These are phyloP conservation scores for Nakazawaea peltata DNA, from an alignment of 805 yeast genomes.

Conservation along the genomic window DNA sequence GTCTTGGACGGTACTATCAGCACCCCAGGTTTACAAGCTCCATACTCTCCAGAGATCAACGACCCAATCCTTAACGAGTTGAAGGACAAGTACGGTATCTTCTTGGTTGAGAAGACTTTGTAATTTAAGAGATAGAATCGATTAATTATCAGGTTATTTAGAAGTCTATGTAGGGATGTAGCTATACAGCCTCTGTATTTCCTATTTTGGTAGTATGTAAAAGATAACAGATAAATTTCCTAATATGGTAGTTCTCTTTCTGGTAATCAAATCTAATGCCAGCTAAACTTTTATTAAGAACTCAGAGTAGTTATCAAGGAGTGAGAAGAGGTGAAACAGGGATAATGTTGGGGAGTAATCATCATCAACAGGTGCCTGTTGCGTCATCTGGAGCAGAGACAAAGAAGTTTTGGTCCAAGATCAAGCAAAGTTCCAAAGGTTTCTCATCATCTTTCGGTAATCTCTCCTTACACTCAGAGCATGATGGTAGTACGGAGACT, in stretches of 20 bases:
- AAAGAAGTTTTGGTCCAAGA: slow-evolving; percentile 12
- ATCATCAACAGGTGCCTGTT: too few relatives aligned
- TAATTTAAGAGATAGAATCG: slow-evolving; percentile 13
- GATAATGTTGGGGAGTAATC: too few relatives aligned
- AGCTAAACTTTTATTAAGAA: too few relatives aligned
- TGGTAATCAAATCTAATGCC: too few relatives aligned
- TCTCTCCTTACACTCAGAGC: slow-evolving; percentile 23
- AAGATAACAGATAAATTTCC: too few relatives aligned
- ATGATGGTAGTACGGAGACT: slow-evolving; percentile 24
- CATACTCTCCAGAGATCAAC: slow-evolving; percentile 84
- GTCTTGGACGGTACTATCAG: slow-evolving; percentile 68
- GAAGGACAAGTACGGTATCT: slow-evolving; percentile 85
- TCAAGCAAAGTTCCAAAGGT: slow-evolving; percentile 12
- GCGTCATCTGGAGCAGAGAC: slow-evolving; percentile 8
- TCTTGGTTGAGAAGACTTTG: slow-evolving; percentile 79
- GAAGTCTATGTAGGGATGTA: too few relatives aligned
- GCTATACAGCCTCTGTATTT: too few relatives aligned
- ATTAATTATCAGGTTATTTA: too few relatives aligned
- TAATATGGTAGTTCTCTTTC: too few relatives aligned
- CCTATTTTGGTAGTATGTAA: too few relatives aligned
- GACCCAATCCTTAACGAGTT: slow-evolving; percentile 86
- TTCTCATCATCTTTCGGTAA: slow-evolving; percentile 18
- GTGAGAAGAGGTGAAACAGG: too few relatives aligned
- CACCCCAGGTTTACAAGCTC: slow-evolving; percentile 85
- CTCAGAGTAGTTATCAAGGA: too few relatives aligned